Percentiles rank a stretch among this genome's conserved stretches.
phyloP scores from a whole-genome alignment of 2,329 filamentous ascomycete species.

The Septoria linicola region DNA sequence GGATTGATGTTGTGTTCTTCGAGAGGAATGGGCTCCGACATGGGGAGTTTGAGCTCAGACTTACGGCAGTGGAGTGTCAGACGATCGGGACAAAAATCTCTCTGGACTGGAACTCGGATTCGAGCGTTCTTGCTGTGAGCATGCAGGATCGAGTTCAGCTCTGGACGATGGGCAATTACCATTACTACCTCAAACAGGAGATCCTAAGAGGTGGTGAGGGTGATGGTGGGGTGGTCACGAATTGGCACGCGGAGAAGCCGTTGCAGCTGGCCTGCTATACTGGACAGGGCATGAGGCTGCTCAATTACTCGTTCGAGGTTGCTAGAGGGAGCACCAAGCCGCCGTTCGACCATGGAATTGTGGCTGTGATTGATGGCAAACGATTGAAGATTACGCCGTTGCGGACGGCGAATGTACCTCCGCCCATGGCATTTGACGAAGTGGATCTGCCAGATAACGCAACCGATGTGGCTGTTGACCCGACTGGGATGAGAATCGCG shows the following conservation, averaged over 20 bases:
- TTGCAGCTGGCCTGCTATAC: slow-evolving; percentile 57
- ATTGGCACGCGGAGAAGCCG: slow-evolving; percentile 85
- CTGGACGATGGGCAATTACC: slow-evolving; percentile 97
- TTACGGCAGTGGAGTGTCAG: slow-evolving; percentile 59
- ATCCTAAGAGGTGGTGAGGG: slow-evolving; percentile 44
- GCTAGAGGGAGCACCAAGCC: slow-evolving; percentile 66
- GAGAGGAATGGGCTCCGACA: slow-evolving; percentile 97
- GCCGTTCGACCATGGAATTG: slow-evolving; percentile 53
- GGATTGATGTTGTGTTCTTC: slow-evolving; percentile 82
- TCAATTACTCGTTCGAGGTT: slow-evolving; percentile 68
- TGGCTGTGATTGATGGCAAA: slow-evolving; percentile 82
- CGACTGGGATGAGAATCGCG: slow-evolving; percentile 64
- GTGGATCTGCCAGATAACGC: slow-evolving; percentile 61
- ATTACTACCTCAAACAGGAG: slow-evolving; percentile 97
- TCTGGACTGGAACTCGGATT: slow-evolving; percentile 88
- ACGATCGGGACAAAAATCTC: slow-evolving; percentile 59
- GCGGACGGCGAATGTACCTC: slow-evolving; percentile 78
- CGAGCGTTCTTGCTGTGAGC: slow-evolving; percentile 81
- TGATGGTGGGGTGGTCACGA: slow-evolving; percentile 22
- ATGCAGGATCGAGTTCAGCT: slow-evolving; percentile 76
- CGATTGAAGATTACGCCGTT: slow-evolving; percentile 82
- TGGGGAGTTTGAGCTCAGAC: slow-evolving; percentile 81
- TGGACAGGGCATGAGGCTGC: slow-evolving; percentile 22
- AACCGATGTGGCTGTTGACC: slow-evolving; percentile 73
- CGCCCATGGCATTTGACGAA: slow-evolving; percentile 86